These are phyloP conservation scores for Paraphoma chrysanthemicola DNA, from an alignment of 2,329 filamentous ascomycete genomes.

Conservation along the genomic window DNA sequence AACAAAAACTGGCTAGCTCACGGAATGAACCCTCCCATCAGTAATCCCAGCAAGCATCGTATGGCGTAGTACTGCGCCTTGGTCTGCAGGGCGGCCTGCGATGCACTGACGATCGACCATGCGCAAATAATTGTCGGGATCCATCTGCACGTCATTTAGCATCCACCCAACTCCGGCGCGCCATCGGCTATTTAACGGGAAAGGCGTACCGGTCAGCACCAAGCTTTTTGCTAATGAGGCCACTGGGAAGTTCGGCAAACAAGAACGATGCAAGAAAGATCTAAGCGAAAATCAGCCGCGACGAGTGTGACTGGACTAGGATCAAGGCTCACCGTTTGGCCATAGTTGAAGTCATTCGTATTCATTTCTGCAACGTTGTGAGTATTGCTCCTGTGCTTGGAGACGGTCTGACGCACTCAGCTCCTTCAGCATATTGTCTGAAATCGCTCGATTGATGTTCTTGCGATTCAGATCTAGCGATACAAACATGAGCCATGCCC, in stretches of 20 bases:
- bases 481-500: constrained; percentile 58
- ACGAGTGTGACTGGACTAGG: background rate
- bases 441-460: constrained; percentile 55
- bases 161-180: background rate
- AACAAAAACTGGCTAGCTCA: background rate
- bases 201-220: constrained; percentile 52
- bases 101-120: constrained; percentile 46
- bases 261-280: constrained; percentile 52
- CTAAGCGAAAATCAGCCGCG: constrained; percentile 13
- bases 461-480: constrained; percentile 56
- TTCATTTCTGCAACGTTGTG: constrained; percentile 26
- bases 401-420: constrained; percentile 24
- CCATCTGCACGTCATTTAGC: constrained; percentile 24
- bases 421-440: constrained; percentile 41
- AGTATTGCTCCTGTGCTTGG: background rate
- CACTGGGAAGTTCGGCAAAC: constrained; percentile 58
- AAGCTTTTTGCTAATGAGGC: constrained; percentile 59
- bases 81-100: constrained; percentile 44
- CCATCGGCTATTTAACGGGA: constrained; percentile 43
- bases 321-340: constrained; percentile 45
- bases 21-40: constrained; percentile 44
- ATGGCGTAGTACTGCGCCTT: constrained; percentile 48
- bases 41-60: constrained; percentile 49
- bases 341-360: constrained; percentile 42
- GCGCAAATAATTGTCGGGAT: constrained; percentile 46